Evolutionary conservation across 345 rosid genomes (phyloP).

Genomic region (Geranium brycei): DNA sequence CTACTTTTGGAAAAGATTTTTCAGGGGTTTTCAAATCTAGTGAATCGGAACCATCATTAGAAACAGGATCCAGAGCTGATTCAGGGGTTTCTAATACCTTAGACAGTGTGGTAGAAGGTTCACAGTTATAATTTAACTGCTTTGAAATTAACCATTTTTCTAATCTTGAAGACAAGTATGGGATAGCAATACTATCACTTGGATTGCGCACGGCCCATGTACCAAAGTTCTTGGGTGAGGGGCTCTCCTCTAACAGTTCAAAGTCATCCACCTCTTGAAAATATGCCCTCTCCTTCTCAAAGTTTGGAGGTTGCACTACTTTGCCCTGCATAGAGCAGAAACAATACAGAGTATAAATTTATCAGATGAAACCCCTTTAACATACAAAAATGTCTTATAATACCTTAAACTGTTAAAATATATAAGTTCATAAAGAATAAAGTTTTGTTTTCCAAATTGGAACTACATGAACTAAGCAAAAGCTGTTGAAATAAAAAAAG

Average conservation of each 20-base stretch:
- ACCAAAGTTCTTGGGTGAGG: constrained; percentile 65
- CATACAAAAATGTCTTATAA: too few species aligned
- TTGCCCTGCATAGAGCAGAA: constrained; percentile 33
- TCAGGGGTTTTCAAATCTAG: constrained; percentile 37
- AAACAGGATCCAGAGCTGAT: constrained; percentile 18
- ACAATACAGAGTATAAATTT: neutral
- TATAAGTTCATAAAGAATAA: neutral
- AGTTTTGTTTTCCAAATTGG: neutral
- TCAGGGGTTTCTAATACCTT: constrained; percentile 60
- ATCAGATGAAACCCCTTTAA: neutral
- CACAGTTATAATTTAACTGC: constrained; percentile 37
- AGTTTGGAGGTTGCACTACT: constrained; percentile 33
- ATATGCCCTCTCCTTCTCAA: constrained; percentile 61
- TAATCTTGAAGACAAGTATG: constrained; percentile 52
- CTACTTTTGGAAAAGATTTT: constrained; percentile 14
- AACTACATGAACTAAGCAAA: neutral
- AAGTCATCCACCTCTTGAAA: constrained; percentile 86
- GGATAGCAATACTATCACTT: constrained; percentile 26
- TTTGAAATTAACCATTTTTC: constrained; percentile 63
- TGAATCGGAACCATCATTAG: constrained; percentile 13
- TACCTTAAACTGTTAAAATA: too few species aligned
- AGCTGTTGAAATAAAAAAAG: neutral
- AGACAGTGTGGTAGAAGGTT: constrained; percentile 64
- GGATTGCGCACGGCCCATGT: constrained; percentile 53
- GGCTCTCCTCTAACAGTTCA: constrained; percentile 90